Base-by-base conservation (phyloP, 2,329 filamentous ascomycete genomes). In the Clonostachys byssicola region DNA sequence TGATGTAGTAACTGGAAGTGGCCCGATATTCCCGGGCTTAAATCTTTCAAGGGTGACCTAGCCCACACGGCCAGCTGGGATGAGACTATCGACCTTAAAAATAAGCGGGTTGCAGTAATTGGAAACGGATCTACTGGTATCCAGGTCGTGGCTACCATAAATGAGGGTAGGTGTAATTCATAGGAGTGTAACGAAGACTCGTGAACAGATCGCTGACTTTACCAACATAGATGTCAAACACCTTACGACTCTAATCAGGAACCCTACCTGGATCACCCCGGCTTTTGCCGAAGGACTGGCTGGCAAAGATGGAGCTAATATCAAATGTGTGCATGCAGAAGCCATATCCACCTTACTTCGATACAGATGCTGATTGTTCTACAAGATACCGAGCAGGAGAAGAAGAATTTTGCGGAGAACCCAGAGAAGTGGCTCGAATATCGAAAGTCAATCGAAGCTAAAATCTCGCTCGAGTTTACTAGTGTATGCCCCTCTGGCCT, bases 31-130 rank as follows among this genome's bases (percentile, higher is more conserved):
- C 58, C 70, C 1, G 71, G 70, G 4, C 56, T 77, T 5, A 52
- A 72, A 12, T 54, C 59, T 14, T 81, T 76, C 53, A 57, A 69
- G 42, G 77, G 77, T 33, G 58, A 70, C 8, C 53, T 78, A 12
- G 61, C 80, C 42, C 77, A 82, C 54, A 78, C 71, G 14, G 75
- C 77, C 3, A 62, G 62, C 38, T 82, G 78, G 77, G 74, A 75
- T 2, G 60, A 71, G 39, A 58, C 64, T 20, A 73, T 77, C 40
- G 69, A 78, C 44, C 68, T 71, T 48, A 56, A 65, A n/a, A 70
- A 67, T 49, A 81, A 80, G 56, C 68, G 63, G 0, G 71, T 81
- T 8, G 76, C 72, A 3, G 65, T 83, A n/a, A 78, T 83, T 44
- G 78, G 78, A 9, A 80, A 77, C 45, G 77, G 77, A 7, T 68